phyloP scores from a whole-genome alignment of 805 yeast genomes.

The Ogataea nitratoaversa region DNA sequence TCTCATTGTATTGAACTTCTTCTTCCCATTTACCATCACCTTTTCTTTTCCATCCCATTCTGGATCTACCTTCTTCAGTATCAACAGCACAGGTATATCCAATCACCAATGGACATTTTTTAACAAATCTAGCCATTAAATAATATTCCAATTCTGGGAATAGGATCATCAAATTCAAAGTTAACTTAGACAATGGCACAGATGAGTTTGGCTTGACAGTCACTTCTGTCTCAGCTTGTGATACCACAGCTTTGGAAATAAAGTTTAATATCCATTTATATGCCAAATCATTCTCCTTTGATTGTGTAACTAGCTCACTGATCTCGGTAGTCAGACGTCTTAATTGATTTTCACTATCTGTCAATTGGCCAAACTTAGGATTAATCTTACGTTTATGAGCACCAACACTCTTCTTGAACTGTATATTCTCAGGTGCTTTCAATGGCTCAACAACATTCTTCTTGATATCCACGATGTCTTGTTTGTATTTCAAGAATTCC shows the following conservation, averaged over 20 bases:
- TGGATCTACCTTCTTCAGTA: slow-evolving; percentile 73
- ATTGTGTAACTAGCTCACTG: slow-evolving; percentile 41
- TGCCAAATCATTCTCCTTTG: slow-evolving; percentile 46
- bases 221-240: slow-evolving; percentile 92
- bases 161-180: slow-evolving; percentile 46
- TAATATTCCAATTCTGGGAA: slow-evolving; percentile 51
- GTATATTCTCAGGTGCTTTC: slow-evolving; percentile 30
- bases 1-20: slow-evolving; percentile 70
- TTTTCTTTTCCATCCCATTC: slow-evolving; percentile 84
- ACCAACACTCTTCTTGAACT: slow-evolving; percentile 49
- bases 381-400: slow-evolving; percentile 72
- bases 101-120: slow-evolving; percentile 84
- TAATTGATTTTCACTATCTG: slow-evolving; percentile 64
- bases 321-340: slow-evolving; percentile 48
- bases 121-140: slow-evolving; percentile 75
- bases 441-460: slow-evolving; percentile 52
- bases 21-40: slow-evolving; percentile 49
- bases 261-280: slow-evolving; percentile 75
- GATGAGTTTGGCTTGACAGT: slow-evolving; percentile 75
- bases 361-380: slow-evolving; percentile 89
- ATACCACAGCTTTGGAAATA: slow-evolving; percentile 78
- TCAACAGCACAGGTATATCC: slow-evolving; percentile 76
- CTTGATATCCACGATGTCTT: slow-evolving; percentile 57
- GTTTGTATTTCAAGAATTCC: slow-evolving; percentile 43
- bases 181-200: slow-evolving; percentile 68